These are phyloP conservation scores for Mycena citricolor DNA, from an alignment of 1,284 basidiomycete genomes.

Conservation along the genomic window DNA sequence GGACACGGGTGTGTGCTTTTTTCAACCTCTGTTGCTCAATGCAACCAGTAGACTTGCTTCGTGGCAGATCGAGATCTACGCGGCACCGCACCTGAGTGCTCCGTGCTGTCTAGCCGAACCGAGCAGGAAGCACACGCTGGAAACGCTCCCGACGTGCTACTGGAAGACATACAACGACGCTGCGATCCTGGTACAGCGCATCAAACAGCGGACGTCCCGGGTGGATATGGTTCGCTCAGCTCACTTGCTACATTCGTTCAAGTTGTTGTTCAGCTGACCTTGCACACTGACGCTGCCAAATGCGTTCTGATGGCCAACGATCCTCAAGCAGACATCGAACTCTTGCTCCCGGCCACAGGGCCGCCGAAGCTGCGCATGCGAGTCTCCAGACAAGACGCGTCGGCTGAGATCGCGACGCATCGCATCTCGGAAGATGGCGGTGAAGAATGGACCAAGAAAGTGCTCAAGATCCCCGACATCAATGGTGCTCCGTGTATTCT, in stretches of 20 bases:
- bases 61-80: constrained; percentile 43
- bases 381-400: constrained; percentile 38
- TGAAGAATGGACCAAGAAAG: constrained; percentile 45
- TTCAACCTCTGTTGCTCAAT: constrained; percentile 5
- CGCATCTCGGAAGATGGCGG: constrained; percentile 31
- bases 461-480: constrained; percentile 32
- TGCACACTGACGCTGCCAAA: constrained; percentile 41
- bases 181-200: constrained; percentile 40
- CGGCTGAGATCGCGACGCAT: constrained; percentile 45
- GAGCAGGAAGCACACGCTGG: constrained; percentile 33
- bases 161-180: constrained; percentile 50
- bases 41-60: neutral
- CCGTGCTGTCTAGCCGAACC: constrained; percentile 50
- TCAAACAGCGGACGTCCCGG: constrained; percentile 53
- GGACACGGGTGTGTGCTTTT: constrained; percentile 31
- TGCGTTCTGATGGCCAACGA: constrained; percentile 56
- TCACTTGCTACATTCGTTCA: too few species aligned
- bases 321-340: constrained; percentile 51
- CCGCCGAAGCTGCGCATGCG: constrained; percentile 47
- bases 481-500: constrained; percentile 27
- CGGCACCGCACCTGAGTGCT: constrained; percentile 48
- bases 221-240: constrained; percentile 31
- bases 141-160: constrained; percentile 39
- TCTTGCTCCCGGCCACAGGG: constrained; percentile 36
- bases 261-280: constrained; percentile 39